These are phyloP conservation scores for Suillus variegatus DNA, from an alignment of 768 basidiomycete genomes.

Conservation along the genomic window DNA sequence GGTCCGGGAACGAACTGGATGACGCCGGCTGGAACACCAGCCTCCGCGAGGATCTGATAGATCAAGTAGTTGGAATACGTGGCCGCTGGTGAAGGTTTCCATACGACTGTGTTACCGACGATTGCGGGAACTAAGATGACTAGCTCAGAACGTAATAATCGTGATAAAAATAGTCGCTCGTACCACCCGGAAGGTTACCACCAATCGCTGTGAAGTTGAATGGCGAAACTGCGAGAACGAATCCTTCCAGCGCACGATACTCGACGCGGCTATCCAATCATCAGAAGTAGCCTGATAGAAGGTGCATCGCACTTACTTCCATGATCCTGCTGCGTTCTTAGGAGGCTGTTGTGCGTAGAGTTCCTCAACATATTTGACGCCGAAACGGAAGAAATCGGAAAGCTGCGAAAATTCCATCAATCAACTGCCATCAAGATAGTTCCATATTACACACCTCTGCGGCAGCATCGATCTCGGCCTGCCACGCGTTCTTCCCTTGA, in stretches of 20 bases:
- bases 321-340: constrained; percentile 81
- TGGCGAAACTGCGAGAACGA: constrained; percentile 95
- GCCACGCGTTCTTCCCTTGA: constrained; percentile 99
- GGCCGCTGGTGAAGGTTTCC: constrained; percentile 97
- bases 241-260: constrained; percentile 97
- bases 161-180: constrained; percentile 5
- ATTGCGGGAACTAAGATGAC: constrained; percentile 71
- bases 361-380: constrained; percentile 96
- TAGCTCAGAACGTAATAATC: background rate
- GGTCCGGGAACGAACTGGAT: constrained; percentile 97
- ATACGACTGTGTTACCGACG: constrained; percentile 92
- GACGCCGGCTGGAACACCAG: constrained; percentile 91
- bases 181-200: constrained; percentile 84
- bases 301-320: constrained; percentile 76
- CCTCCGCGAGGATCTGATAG: constrained; percentile 89
- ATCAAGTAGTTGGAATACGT: constrained; percentile 94
- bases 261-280: constrained; percentile 73
- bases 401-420: constrained; percentile 45
- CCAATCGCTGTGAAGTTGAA: constrained; percentile 99
- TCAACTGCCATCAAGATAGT: background rate
- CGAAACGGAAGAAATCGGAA: constrained; percentile 93
- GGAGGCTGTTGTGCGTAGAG: constrained; percentile 89
- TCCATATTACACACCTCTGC: constrained; percentile 70
- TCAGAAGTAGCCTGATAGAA: constrained; percentile 10
- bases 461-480: constrained; percentile 98